Base-by-base conservation (phyloP, 345 rosid genomes). In the Melaleuca quinquenervia region DNA sequence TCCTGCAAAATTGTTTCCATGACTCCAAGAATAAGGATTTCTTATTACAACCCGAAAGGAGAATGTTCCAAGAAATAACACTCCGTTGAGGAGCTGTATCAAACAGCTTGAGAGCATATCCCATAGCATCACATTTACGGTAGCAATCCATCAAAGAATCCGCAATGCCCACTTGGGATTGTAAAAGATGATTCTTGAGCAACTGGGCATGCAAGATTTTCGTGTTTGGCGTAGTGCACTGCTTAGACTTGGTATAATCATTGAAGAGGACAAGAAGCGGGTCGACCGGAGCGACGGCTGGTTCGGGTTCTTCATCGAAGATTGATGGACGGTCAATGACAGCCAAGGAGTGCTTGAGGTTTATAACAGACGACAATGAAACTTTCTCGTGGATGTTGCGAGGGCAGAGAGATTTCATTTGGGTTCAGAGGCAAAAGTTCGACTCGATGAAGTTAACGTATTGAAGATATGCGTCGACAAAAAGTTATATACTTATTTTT, bases 81-180 rank as follows among this genome's bases (percentile, higher is more conserved):
- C 89, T 92, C 88, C 91, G 90, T 24, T 90, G 86, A 89, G 95
- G 90, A 89, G 91, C 92, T 92, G 85, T 58, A 82, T 91, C 98
- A 80, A 96, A 96, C 93, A 96, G 5, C 89, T 94, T 93, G 62
- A 90, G 87, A n/a, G 98, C 96, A 44, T 89, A 84, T 13, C 60
- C 82, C 89, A 89, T 82, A 5, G 92, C 92, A 82, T 90, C 88
- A 50, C 91, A 91, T 56, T 90, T 90, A n/a, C 91, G 85, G 84
- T 92, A 96, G 88, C 93, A 86, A 1, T 83, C 90, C 1, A 95
- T 93, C 88, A 94, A 86, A 11, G 89, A 90, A 50, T 93, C 93
- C 8, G 91, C 86, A n/a, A 89, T 82, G 78, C 89, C 90, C 49
- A 82, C 86, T 85, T 91, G 84, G 78, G 90, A 88, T 5, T 88